A percentile compares a stretch with the other conserved stretches of the same genome.
Conservation (phyloP, 352 stramenopile genomes). For the Phytophthora palmivora region DNA sequence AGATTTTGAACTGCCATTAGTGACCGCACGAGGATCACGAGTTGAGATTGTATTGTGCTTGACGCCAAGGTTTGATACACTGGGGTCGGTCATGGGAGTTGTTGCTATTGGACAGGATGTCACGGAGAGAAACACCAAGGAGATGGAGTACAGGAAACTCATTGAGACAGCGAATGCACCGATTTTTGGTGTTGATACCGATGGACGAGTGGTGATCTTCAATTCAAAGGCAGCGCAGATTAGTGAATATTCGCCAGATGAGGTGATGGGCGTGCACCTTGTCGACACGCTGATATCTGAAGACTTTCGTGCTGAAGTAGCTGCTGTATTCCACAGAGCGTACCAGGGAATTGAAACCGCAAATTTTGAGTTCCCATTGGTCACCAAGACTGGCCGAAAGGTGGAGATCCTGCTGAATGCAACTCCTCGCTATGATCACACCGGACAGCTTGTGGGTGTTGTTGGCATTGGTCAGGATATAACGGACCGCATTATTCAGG, state of each 20-base stretch:
- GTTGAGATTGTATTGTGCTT: slow-evolving; percentile 65
- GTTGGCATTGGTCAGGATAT: slow-evolving; percentile 63
- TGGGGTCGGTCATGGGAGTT: slow-evolving; percentile 46
- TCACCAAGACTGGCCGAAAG: slow-evolving; percentile 59
- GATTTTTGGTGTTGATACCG: slow-evolving; percentile 81
- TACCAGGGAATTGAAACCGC: slow-evolving; percentile 53
- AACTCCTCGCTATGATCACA: slow-evolving; percentile 72
- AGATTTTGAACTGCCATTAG: slow-evolving; percentile 59
- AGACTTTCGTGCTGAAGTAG: slow-evolving; percentile 43
- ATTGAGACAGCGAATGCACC: slow-evolving; percentile 90
- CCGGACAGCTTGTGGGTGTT: slow-evolving; percentile 54
- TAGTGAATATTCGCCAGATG: slow-evolving; percentile 66
- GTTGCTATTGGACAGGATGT: slow-evolving; percentile 70
- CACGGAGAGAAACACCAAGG: slow-evolving; percentile 71
- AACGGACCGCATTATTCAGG: slow-evolving; percentile 54
- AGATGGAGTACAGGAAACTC: slow-evolving; percentile 75
- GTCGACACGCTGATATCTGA: slow-evolving; percentile 78
- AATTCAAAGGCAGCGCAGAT: slow-evolving; percentile 80
- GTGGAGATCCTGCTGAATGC: slow-evolving; percentile 73
- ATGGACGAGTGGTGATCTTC: slow-evolving; percentile 71
- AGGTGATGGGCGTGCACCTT: slow-evolving; percentile 67
- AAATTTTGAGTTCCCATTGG: slow-evolving; percentile 72
- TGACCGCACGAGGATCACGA: slow-evolving; percentile 52
- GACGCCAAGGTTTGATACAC: slow-evolving; percentile 55
- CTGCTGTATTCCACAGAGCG: slow-evolving; percentile 44